A percentile compares a stretch with the other conserved stretches of the same genome.
Conservation (phyloP, 768 basidiomycete genomes). For the Lyophyllum atratum region DNA sequence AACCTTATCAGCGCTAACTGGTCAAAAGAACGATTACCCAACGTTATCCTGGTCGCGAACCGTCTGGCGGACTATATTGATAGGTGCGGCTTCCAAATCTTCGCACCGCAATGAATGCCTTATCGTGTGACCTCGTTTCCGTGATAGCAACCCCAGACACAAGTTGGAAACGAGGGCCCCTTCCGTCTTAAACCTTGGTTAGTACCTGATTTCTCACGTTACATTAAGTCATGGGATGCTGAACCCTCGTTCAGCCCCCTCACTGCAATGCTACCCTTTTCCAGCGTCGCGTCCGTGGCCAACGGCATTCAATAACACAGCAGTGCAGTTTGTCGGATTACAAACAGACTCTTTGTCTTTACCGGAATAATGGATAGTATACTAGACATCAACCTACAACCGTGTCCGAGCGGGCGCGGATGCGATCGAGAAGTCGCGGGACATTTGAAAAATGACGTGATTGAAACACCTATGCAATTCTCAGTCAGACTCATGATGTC, state of each 20-base stretch:
- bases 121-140: conserved; percentile 14
- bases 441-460: no score
- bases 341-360: conserved; percentile 9
- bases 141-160: conserved; percentile 50
- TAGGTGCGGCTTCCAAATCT: conserved; percentile 46
- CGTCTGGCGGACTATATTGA: conserved; percentile 65
- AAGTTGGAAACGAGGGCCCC: conserved; percentile 54
- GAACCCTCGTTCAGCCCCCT: conserved; percentile 40
- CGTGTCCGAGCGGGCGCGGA: conserved; percentile 1
- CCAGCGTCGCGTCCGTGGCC: conserved; percentile 52
- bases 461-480: not conserved
- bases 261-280: conserved; percentile 47
- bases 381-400: not conserved
- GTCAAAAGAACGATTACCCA: conserved; percentile 44
- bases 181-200: conserved; percentile 55
- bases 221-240: not conserved
- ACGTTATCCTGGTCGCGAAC: conserved; percentile 65
- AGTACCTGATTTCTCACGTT: conserved; percentile 21
- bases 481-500: not conserved
- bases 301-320: conserved; percentile 68
- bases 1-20: conserved; percentile 64
- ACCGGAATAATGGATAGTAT: conserved; percentile 7
- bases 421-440: no score
- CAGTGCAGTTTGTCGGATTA: conserved; percentile 51
- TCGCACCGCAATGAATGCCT: not conserved